Evolutionary conservation across 2,329 filamentous ascomycete genomes (phyloP), one percentile per base, ranked within the genome.

Genomic region (Aspergillus puulaauensis): DNA sequence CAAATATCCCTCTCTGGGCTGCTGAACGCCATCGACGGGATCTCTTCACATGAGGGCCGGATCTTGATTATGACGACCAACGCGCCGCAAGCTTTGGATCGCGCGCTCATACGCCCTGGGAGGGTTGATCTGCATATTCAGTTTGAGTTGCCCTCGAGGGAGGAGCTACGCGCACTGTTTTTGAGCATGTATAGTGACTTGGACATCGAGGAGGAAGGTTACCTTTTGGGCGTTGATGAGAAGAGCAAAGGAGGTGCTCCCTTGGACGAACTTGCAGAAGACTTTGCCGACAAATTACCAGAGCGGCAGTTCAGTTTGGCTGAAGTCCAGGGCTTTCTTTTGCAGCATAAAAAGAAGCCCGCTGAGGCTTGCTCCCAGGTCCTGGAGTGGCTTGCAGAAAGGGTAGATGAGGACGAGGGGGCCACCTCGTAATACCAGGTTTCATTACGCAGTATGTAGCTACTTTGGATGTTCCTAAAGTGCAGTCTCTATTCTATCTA

Each of bases 61-160:
- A 84, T 93, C 11, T 81, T 93, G n/a, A 86, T 93, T 75, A 91
- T 92, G 88, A 91, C 90, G 0, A 91, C 88, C 37, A 93, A 93
- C 72, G 83, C 85, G 56, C 87, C 88, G 3, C 87, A 92, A 65
- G 80, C 82, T 7, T 82, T 93, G 0, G 89, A 92, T 68, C 82
- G 86, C 37, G 90, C 89, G 0, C 80, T 93, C 6, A 86, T 91
- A 49, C 81, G 90, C 0, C 89, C 90, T 0, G 90, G 90, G 1
- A 80, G 89, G 1, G 86, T 93, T 1, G 90, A 93, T 62, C 76
- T 88, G 43, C 85, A 88, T 64, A 83, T 91, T 1, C 77, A 76
- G 6, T 90, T 91, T 72, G 57, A 52, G 7, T 43, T 60, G 2
- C 72, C 62, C 4, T 65, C 64, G 6, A 63, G 59, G 51, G 59